Percentiles rank a stretch among this genome's conserved stretches.
phyloP scores from a whole-genome alignment of 345 rosid genomes.

The Pseudoturritis turrita region DNA sequence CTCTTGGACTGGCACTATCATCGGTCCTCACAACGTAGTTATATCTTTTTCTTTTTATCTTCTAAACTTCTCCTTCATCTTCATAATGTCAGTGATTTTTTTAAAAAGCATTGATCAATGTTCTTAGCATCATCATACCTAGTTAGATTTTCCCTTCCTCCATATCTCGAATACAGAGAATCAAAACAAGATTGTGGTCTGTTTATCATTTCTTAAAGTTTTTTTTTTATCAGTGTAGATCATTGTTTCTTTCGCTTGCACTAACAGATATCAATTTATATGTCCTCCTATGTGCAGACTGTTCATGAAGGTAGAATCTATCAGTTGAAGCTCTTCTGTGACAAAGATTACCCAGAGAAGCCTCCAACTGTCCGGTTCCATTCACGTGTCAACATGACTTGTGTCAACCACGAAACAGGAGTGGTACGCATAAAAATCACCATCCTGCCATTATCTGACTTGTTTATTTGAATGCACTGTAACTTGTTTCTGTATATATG shows the following conservation, averaged over 20 bases:
- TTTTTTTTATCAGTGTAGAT: not conserved
- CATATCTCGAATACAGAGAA: not conserved
- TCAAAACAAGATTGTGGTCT: not conserved
- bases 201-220: not conserved
- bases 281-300: constrained; percentile 41
- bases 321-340: constrained; percentile 96
- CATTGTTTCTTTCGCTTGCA: not conserved
- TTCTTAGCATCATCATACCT: not conserved
- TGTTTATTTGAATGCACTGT: not conserved
- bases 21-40: constrained; percentile 88
- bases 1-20: constrained; percentile 93
- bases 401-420: constrained; percentile 95
- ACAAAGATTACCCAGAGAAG: constrained; percentile 96
- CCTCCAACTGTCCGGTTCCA: constrained; percentile 95
- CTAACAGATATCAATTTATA: not conserved
- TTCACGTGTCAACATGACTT: constrained; percentile 87
- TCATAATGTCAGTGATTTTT: not conserved
- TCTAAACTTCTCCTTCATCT: not conserved
- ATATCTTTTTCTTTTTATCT: constrained; percentile 18
- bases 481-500: not conserved
- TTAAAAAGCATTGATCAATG: not conserved
- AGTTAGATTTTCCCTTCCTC: not conserved
- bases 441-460: not conserved
- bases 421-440: constrained; percentile 47
- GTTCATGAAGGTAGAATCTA: constrained; percentile 97